Percentiles rank a stretch among this genome's conserved stretches.
Conservation (phyloP, 768 basidiomycete species). For the Rhodosporidiobolus odoratus region DNA sequence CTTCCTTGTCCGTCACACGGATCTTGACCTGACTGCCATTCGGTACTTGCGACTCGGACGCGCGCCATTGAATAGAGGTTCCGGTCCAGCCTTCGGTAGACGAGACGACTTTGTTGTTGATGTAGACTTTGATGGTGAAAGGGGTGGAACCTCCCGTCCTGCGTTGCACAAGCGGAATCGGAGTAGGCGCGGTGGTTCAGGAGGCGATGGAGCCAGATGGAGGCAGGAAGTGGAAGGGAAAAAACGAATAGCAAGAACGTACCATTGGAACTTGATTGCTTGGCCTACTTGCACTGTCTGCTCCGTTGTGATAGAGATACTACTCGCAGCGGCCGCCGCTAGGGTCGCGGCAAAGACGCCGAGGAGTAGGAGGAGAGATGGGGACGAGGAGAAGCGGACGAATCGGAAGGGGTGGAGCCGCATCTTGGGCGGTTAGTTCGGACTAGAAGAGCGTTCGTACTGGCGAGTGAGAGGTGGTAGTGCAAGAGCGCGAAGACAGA, state of each 20-base stretch:
- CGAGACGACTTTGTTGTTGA: slow-evolving; percentile 12
- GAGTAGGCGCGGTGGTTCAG: background rate
- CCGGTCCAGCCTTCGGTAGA: slow-evolving; percentile 6
- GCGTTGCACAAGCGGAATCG: too few relatives aligned
- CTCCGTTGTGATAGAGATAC: slow-evolving; percentile 6
- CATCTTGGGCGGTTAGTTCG: background rate
- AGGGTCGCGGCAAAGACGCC: background rate
- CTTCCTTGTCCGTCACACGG: background rate
- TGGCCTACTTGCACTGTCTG: slow-evolving; percentile 3
- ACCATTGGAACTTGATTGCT: slow-evolving; percentile 3
- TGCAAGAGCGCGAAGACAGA: background rate
- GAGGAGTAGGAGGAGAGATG: background rate
- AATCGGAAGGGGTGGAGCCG: background rate
- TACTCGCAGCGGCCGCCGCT: background rate
- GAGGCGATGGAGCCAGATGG: background rate
- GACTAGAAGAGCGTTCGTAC: background rate
- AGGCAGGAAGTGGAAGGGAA: background rate
- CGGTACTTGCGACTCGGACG: background rate
- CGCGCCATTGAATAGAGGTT: slow-evolving; percentile 9
- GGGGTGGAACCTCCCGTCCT: slow-evolving; percentile 10
- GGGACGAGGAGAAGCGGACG: background rate
- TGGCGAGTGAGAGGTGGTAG: background rate
- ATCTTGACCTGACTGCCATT: slow-evolving; percentile 9
- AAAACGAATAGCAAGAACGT: too few relatives aligned
- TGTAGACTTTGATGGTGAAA: slow-evolving; percentile 9